Conservation (phyloP, 768 basidiomycete genomes). For the Tulasnella sp. region DNA sequence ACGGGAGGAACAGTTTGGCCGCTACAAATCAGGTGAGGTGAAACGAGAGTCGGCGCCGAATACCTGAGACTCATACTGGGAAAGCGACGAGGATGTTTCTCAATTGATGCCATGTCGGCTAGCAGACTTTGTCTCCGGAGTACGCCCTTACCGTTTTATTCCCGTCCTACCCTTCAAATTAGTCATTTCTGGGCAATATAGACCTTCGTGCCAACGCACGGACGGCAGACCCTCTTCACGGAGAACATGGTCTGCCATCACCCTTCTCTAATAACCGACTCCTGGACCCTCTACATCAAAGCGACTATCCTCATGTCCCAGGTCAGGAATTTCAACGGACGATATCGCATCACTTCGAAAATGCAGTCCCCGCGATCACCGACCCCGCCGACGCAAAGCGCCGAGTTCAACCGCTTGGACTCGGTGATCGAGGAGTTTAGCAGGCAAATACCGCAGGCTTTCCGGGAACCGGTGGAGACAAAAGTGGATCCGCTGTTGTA, state of each 20-base stretch:
- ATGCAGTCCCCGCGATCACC: background rate
- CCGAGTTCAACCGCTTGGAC: conserved; percentile 54
- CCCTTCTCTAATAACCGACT: conserved; percentile 51
- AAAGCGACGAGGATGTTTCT: background rate
- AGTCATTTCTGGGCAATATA: background rate
- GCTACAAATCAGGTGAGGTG: background rate
- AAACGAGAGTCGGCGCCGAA: background rate
- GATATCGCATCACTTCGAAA: background rate
- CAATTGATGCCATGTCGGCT: background rate
- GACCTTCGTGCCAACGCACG: background rate
- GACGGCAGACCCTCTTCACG: conserved; percentile 51
- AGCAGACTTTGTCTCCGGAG: background rate
- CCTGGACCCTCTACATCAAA: conserved; percentile 63
- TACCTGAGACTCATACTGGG: background rate
- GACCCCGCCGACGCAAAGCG: conserved; percentile 41
- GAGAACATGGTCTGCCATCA: conserved; percentile 49
- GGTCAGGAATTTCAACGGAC: conserved; percentile 6
- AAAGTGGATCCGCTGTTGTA: background rate
- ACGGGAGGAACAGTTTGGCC: background rate
- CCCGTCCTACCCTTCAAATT: background rate
- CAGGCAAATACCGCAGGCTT: conserved; percentile 42
- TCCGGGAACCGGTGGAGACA: conserved; percentile 38
- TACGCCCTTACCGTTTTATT: background rate
- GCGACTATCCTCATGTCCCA: conserved; percentile 49
- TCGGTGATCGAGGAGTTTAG: conserved; percentile 43